Percentiles rank a stretch among this genome's conserved stretches.
These are phyloP conservation scores for Calonectria multiphialidica DNA, from an alignment of 2,329 filamentous ascomycete genomes.

Conservation along the genomic window DNA sequence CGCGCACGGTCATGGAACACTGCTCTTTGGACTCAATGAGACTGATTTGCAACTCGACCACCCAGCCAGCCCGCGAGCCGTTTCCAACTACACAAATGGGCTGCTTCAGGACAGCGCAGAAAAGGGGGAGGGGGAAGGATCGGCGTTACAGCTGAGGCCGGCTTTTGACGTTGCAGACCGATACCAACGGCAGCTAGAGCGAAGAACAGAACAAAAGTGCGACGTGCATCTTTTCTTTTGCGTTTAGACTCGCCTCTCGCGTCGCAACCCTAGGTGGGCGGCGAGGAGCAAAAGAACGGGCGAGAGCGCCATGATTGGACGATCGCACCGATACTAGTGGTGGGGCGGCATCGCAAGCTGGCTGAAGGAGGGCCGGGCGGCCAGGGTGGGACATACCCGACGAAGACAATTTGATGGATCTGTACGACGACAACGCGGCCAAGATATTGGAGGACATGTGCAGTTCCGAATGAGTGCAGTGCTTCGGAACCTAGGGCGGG, in stretches of 20 bases:
- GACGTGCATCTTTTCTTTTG: slow-evolving; percentile 18
- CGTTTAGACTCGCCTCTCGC: neutral
- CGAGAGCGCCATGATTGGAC: slow-evolving; percentile 22
- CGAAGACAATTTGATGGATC: slow-evolving; percentile 38
- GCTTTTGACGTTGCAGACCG: neutral
- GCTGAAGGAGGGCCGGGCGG: slow-evolving; percentile 8
- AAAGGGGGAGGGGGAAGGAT: slow-evolving; percentile 9
- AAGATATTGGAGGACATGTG: slow-evolving; percentile 5
- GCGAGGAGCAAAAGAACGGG: neutral
- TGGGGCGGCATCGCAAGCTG: slow-evolving; percentile 4
- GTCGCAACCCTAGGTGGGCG: neutral
- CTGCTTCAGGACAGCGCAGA: neutral
- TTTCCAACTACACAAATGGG: neutral
- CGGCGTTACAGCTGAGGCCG: neutral
- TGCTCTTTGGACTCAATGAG: slow-evolving; percentile 23
- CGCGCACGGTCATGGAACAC: slow-evolving; percentile 4
- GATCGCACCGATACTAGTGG: slow-evolving; percentile 13
- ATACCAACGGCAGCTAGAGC: slow-evolving; percentile 3
- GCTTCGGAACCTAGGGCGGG: neutral
- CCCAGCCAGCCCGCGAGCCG: slow-evolving; percentile 20
- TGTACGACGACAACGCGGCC: slow-evolving; percentile 29
- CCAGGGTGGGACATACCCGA: slow-evolving; percentile 27
- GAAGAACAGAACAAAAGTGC: slow-evolving; percentile 6
- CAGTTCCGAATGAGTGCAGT: neutral
- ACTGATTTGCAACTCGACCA: slow-evolving; percentile 27